Conservation (phyloP, 306 rosid genomes). For the Nissolia schottii region DNA sequence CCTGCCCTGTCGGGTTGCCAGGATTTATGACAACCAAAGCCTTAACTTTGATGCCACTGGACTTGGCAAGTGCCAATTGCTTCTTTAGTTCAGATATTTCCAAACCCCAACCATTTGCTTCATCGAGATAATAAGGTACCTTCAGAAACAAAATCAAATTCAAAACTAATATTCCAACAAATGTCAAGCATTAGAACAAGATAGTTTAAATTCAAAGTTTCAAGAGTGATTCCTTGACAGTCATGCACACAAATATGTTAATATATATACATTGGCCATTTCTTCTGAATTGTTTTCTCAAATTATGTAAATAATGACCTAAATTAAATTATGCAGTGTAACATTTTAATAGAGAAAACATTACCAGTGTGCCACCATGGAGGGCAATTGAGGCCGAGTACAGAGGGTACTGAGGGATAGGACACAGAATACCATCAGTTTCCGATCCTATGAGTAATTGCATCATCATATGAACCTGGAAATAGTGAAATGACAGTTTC, state of each 20-base stretch:
- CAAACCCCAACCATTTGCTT: conserved; percentile 85
- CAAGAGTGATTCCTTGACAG: neutral
- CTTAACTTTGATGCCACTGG: conserved; percentile 75
- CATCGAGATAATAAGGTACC: conserved; percentile 92
- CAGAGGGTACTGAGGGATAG: conserved; percentile 91
- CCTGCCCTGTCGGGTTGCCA: conserved; percentile 99
- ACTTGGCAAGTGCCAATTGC: conserved; percentile 70
- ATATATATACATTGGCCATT: neutral
- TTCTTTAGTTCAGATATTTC: conserved; percentile 65
- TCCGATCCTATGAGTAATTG: conserved; percentile 71
- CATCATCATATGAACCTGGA: conserved; percentile 91
- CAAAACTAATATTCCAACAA: conserved; percentile 12
- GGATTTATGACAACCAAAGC: conserved; percentile 97
- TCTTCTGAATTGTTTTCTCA: conserved; percentile 10
- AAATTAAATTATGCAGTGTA: neutral
- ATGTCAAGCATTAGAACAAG: neutral
- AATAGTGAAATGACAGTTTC: conserved; percentile 8
- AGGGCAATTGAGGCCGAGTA: conserved; percentile 94
- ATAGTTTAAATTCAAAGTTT: neutral
- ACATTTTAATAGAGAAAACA: neutral
- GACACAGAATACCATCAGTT: conserved; percentile 79
- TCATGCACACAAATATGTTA: neutral
- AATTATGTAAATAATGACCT: neutral
- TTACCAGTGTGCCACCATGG: conserved; percentile 85
- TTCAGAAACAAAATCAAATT: conserved; percentile 21